Evolutionary conservation across 169 alveolate species (phyloP).

Genomic region (Condylostoma magnum): DNA sequence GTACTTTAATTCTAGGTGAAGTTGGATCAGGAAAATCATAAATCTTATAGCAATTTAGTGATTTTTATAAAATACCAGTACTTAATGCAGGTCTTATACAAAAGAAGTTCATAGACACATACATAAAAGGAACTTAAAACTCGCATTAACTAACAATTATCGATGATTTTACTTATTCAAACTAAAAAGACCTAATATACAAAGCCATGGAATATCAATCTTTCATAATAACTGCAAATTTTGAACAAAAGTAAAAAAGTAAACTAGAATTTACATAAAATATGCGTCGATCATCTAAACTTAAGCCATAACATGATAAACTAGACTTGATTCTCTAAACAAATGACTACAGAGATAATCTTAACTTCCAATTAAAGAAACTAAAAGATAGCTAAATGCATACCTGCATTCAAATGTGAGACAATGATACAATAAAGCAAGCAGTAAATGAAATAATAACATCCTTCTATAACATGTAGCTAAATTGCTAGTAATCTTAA

Average conservation of each 20-base stretch:
- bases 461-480: neutral
- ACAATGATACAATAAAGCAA: neutral
- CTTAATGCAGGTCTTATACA: slow-evolving; percentile 6
- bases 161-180: neutral
- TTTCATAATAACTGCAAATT: neutral
- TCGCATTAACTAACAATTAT: neutral
- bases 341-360: neutral
- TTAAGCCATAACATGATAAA: neutral
- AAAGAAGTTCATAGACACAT: neutral
- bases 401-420: neutral
- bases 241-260: neutral
- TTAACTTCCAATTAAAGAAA: neutral
- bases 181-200: neutral
- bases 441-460: neutral
- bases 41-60: neutral
- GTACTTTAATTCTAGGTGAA: slow-evolving; percentile 1
- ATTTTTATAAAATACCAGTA: neutral
- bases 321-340: slow-evolving; percentile 8
- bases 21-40: slow-evolving; percentile 2
- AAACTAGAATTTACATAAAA: neutral
- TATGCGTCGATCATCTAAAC: neutral
- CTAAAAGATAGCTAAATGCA: neutral
- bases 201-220: slow-evolving; percentile 18
- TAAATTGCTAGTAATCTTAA: neutral
- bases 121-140: slow-evolving; percentile 5